Evolutionary conservation across 805 yeast species (phyloP), one percentile per base, ranked within the genome.

Genomic region (Kuraishia ogatae): DNA sequence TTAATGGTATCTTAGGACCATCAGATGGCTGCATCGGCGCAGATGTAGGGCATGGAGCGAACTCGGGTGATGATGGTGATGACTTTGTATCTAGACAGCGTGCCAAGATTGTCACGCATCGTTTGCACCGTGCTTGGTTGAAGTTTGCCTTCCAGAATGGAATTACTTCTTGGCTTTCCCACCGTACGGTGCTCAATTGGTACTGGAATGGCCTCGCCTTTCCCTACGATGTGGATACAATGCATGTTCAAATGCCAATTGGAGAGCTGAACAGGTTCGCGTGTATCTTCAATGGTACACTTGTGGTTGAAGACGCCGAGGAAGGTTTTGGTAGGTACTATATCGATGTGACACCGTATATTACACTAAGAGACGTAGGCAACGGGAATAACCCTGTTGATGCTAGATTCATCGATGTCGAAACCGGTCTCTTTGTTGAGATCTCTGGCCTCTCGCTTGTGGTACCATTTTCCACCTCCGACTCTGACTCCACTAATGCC

Each of bases 371-470:
- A 55, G 60, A 61, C 39, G 72, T 72, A 56, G 78, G 74, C 19
- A 74, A 75, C 57, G 83, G 83, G 2, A 64, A 67, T 56, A 80
- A 81, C 61, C 75, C 76, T 49, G 85, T 86, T 50, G 89, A 85
- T 69, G 92, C 87, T 0, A 69, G 93, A 54, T 84, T 86, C 62
- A 81, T 87, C 55, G 92, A 86, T 65, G 71, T 82, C 15, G 87
- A 83, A 59, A 77, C 84, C 4, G 93, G 92, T 0, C 66, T 83
- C 55, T 87, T 82, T 62, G 82, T 87, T 55, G 93, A 87, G 65
- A 81, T 87, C 39, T 87, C 94, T 0, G 92, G 83, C 0, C 67
- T 85, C 55, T 75, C 85, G 1, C 64, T 80, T 13, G 43, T 35
- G 17, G 43, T 35, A 4, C 43, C 43, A 5, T 35, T 35, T 15